phyloP scores from a whole-genome alignment of 345 rosid genomes.

The Lepidium aucheri region DNA sequence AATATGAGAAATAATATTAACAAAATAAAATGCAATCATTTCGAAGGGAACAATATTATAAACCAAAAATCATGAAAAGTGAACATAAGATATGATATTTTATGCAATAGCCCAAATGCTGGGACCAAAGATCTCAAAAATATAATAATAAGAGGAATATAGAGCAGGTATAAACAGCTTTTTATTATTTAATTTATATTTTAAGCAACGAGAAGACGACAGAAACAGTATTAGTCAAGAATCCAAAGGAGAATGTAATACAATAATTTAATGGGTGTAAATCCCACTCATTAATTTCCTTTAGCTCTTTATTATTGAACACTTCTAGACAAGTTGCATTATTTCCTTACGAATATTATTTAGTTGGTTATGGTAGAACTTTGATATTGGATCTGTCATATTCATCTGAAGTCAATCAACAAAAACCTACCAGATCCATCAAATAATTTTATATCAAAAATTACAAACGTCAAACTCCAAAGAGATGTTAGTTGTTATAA shows the following conservation, averaged over 20 bases:
- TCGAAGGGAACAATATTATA: neutral
- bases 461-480: neutral
- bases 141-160: constrained; percentile 6
- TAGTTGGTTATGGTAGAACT: neutral
- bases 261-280: neutral
- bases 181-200: neutral
- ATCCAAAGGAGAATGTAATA: constrained; percentile 14
- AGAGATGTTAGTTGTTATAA: neutral
- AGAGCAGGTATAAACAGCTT: constrained; percentile 6
- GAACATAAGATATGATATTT: constrained; percentile 14
- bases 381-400: neutral
- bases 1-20: neutral
- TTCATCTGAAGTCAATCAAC: neutral
- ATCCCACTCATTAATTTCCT: neutral
- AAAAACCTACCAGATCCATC: neutral
- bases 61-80: constrained; percentile 17
- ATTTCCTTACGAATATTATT: neutral
- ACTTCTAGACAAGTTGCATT: neutral
- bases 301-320: neutral
- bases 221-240: constrained; percentile 15
- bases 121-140: constrained; percentile 1
- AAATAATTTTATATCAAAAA: neutral
- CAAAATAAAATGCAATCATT: neutral
- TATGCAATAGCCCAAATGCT: neutral
- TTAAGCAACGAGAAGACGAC: neutral